These are phyloP conservation scores for Lumnitzera racemosa DNA, from an alignment of 345 rosid species.

Conservation along the genomic window DNA sequence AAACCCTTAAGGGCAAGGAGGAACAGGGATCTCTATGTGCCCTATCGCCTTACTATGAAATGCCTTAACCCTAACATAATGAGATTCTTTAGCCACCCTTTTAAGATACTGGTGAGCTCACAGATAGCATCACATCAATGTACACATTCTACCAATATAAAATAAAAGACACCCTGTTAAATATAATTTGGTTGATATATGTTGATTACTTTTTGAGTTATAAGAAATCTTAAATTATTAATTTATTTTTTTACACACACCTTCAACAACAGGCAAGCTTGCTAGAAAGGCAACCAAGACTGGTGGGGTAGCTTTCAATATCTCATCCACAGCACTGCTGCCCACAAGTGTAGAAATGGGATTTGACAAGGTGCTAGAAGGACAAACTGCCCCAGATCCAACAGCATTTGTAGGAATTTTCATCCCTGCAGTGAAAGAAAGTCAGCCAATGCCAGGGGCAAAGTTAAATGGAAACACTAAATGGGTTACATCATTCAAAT, in stretches of 20 bases:
- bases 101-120: no score
- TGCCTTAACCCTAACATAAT: no score
- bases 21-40: no score
- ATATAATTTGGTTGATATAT: no score
- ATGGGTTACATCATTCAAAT: neutral
- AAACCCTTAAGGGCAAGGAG: no score
- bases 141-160: no score
- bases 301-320: slow-evolving; percentile 77
- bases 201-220: neutral
- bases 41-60: no score
- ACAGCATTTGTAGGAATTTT: slow-evolving; percentile 22
- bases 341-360: slow-evolving; percentile 23
- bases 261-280: slow-evolving; percentile 67
- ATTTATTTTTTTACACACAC: slow-evolving; percentile 27
- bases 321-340: slow-evolving; percentile 50
- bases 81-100: no score
- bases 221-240: neutral
- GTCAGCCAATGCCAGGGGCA: neutral
- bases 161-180: no score
- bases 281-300: slow-evolving; percentile 63
- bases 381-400: slow-evolving; percentile 29
- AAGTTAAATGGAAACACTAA: neutral
- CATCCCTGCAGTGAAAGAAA: neutral
- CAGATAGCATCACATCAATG: no score
- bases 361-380: slow-evolving; percentile 34